Evolutionary conservation across 192 early-diverging fungal species (phyloP).

Genomic region (Backusella macrospora): DNA sequence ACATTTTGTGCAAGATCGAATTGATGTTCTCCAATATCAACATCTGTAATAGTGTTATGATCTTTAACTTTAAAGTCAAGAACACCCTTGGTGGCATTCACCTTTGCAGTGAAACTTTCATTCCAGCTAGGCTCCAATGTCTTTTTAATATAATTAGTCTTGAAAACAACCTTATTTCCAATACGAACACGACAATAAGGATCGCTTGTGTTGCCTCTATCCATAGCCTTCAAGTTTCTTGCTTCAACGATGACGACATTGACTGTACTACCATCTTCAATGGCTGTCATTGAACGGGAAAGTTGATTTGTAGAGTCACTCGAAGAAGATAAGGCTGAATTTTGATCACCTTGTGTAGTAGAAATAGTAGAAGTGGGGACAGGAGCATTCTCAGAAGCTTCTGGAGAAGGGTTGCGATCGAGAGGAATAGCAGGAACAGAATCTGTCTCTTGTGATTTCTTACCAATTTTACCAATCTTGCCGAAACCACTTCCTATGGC

Average conservation of each 20-base stretch:
- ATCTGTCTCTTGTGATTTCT: constrained; percentile 43
- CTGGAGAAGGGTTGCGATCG: background rate
- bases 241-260: constrained; percentile 51
- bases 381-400: background rate
- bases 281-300: background rate
- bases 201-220: constrained; percentile 63
- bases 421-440: constrained; percentile 13
- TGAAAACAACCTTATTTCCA: constrained; percentile 63
- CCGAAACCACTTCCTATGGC: constrained; percentile 29
- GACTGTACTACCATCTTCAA: constrained; percentile 42
- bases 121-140: constrained; percentile 64
- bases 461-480: constrained; percentile 32
- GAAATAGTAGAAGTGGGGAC: background rate
- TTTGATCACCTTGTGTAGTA: constrained; percentile 9
- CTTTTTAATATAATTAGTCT: constrained; percentile 74
- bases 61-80: constrained; percentile 68
- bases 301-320: constrained; percentile 16
- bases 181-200: constrained; percentile 68
- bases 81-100: constrained; percentile 36
- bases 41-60: constrained; percentile 68
- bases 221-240: constrained; percentile 47
- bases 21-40: constrained; percentile 65
- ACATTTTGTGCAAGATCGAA: constrained; percentile 57
- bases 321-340: background rate
- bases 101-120: constrained; percentile 30